Evolutionary conservation across 768 basidiomycete species (phyloP).

Genomic region (Termitomyces sp.): DNA sequence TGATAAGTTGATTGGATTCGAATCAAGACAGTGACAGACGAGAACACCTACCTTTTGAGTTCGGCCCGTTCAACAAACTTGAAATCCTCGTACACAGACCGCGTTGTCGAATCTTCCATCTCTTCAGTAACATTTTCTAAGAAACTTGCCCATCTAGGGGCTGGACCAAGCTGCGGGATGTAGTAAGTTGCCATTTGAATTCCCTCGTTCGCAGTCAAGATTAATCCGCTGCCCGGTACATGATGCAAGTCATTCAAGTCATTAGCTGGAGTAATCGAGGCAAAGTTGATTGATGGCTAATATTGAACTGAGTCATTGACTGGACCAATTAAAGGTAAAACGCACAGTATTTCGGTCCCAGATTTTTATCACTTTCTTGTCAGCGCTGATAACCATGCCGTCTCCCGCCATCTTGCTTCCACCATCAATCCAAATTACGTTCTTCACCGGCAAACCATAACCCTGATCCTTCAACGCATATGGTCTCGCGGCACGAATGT

Average conservation of each 20-base stretch:
- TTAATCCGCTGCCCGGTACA: slow-evolving; percentile 79
- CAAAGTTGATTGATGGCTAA: slow-evolving; percentile 81
- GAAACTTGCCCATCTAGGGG: slow-evolving; percentile 96
- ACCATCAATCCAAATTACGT: slow-evolving; percentile 85
- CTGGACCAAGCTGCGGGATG: slow-evolving; percentile 93
- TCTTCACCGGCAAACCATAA: slow-evolving; percentile 86
- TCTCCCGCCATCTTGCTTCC: slow-evolving; percentile 80
- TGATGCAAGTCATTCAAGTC: slow-evolving; percentile 92
- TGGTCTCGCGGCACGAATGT: slow-evolving; percentile 78
- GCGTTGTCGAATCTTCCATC: slow-evolving; percentile 83
- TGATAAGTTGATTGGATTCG: slow-evolving; percentile 23
- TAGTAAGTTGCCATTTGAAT: slow-evolving; percentile 94
- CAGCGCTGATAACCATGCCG: slow-evolving; percentile 85
- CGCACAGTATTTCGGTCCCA: slow-evolving; percentile 86
- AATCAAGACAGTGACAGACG: slow-evolving; percentile 1
- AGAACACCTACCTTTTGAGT: slow-evolving; percentile 63
- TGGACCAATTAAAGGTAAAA: slow-evolving; percentile 6
- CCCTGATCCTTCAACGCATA: slow-evolving; percentile 95
- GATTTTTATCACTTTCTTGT: slow-evolving; percentile 96
- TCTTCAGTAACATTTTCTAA: slow-evolving; percentile 98
- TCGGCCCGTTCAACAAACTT: slow-evolving; percentile 92
- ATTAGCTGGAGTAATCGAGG: slow-evolving; percentile 84
- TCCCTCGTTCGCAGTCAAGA: slow-evolving; percentile 95
- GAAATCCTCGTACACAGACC: slow-evolving; percentile 89
- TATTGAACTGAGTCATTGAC: slow-evolving; percentile 7